Percentiles rank a stretch among this genome's conserved stretches.
Conservation (phyloP, 495 filamentous ascomycete genomes). For the Penicillium fimorum region DNA sequence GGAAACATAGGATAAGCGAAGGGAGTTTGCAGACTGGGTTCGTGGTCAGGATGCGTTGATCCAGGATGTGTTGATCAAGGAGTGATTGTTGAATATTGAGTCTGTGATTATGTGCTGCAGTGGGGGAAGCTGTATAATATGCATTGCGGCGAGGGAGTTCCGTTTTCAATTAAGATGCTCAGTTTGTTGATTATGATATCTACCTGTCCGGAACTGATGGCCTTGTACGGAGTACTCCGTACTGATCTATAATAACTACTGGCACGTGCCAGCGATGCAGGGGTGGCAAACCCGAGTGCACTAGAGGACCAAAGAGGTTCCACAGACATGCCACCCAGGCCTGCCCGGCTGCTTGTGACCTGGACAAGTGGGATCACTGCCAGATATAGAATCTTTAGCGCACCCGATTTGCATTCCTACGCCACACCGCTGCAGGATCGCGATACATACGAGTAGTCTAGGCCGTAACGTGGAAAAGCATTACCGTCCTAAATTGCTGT, state of each 20-base stretch:
- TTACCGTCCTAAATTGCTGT: background rate
- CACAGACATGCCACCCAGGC: background rate
- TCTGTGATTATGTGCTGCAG: slow-evolving; percentile 3
- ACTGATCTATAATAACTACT: background rate
- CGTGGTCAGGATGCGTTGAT: slow-evolving; percentile 45
- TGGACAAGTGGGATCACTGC: background rate
- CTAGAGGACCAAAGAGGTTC: background rate
- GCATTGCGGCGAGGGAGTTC: slow-evolving; percentile 22
- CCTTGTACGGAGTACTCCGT: background rate
- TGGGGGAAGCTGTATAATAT: slow-evolving; percentile 23
- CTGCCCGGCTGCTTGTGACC: background rate
- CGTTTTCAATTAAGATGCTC: slow-evolving; percentile 11
- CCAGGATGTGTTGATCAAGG: slow-evolving; percentile 30
- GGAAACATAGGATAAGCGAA: slow-evolving; percentile 61
- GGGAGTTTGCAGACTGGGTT: slow-evolving; percentile 75
- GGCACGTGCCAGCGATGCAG: background rate
- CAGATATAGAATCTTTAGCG: background rate
- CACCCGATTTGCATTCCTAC: background rate
- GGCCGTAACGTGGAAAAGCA: background rate
- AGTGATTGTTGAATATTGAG: slow-evolving; percentile 18
- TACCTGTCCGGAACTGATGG: background rate
- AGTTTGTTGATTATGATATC: background rate
- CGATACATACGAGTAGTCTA: background rate
- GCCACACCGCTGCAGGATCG: slow-evolving; percentile 4
- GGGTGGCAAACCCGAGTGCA: background rate